Conservation (phyloP, 768 basidiomycete species). For the Mycena haematopus region DNA sequence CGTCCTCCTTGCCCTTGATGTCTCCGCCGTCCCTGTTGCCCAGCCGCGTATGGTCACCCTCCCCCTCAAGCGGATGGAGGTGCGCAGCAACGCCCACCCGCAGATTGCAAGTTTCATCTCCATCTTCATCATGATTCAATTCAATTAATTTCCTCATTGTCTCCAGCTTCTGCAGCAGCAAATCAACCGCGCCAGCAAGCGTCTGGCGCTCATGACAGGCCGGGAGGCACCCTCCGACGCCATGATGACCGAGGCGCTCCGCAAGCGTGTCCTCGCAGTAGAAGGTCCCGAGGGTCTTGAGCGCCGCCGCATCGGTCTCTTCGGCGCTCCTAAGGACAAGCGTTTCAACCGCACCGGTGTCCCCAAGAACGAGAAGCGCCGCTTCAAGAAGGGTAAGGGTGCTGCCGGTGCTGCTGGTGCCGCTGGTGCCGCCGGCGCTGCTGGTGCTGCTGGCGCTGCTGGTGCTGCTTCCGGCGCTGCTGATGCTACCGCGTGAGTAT, state of each 20-base stretch:
- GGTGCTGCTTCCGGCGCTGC: too few species aligned
- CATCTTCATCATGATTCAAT: background rate
- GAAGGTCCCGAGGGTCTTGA: slow-evolving; percentile 41
- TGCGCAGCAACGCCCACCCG: slow-evolving; percentile 10
- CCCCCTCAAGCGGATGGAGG: too few species aligned
- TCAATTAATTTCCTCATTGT: too few species aligned
- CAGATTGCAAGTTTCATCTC: slow-evolving; percentile 41
- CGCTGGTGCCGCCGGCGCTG: slow-evolving; percentile 19
- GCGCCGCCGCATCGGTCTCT: background rate
- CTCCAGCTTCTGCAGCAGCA: too few species aligned
- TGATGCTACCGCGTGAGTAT: slow-evolving; percentile 2
- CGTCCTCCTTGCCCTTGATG: slow-evolving; percentile 31
- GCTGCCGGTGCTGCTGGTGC: slow-evolving; percentile 6
- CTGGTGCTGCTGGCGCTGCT: slow-evolving; percentile 9
- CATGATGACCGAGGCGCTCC: slow-evolving; percentile 52
- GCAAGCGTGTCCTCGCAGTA: slow-evolving; percentile 53
- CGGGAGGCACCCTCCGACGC: too few species aligned
- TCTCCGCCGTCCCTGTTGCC: too few species aligned
- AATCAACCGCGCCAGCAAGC: too few species aligned
- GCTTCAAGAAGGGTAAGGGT: slow-evolving; percentile 15
- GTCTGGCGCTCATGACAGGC: too few species aligned
- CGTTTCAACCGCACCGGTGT: slow-evolving; percentile 45
- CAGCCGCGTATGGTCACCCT: too few species aligned
- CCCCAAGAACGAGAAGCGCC: slow-evolving; percentile 20
- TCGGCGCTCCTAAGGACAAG: slow-evolving; percentile 29